Evolutionary conservation across 306 rosid genomes (phyloP), one percentile per base, ranked within the genome.

Genomic region (Vigna radiata): DNA sequence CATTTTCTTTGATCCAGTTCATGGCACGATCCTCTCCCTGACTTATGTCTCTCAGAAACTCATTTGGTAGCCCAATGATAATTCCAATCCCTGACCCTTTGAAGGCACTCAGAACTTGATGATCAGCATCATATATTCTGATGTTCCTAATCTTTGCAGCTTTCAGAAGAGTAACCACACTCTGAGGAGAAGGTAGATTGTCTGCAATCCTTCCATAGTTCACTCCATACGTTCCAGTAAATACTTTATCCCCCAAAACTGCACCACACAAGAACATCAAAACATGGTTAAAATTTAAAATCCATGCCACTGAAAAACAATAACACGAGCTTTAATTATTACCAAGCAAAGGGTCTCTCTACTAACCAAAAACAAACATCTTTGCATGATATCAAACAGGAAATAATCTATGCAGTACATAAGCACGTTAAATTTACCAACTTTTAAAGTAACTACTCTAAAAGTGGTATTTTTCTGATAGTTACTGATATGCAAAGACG

Each of bases 141-240:
- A 83, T 64, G 85, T 95, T 92, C 62, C 80, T 90, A 0, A 95
- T 88, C 87, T 89, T 95, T 2, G 95, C 88, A 5, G 98, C 98
- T 83, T 90, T 95, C 37, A 95, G 87, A 8, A 95, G 87, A 2
- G 98, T 95, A 12, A 88, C 98, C 23, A 95, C 98, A 59, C 93
- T 85, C 0, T 86, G 64, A 0, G 98, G 98, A 12, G 96, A 64
- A 3, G 93, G 98, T 23, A 92, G 59, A 64, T 95, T 95, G 78
- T 95, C 92, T 16, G 96, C 91, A 74, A 89, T 71, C 54, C 93
- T 87, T 17, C 98, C 97, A 60, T 95, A 92, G 89, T 95, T 89
- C 21, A 92, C 87, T 78, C 98, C 98, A 73, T 95, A 92, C 39
- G 98, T 92, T 79, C 98, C 94, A 1, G 73, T 81, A 75, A 90